Evolutionary conservation across 805 yeast species (phyloP).

Genomic region (Teunomyces stri): DNA sequence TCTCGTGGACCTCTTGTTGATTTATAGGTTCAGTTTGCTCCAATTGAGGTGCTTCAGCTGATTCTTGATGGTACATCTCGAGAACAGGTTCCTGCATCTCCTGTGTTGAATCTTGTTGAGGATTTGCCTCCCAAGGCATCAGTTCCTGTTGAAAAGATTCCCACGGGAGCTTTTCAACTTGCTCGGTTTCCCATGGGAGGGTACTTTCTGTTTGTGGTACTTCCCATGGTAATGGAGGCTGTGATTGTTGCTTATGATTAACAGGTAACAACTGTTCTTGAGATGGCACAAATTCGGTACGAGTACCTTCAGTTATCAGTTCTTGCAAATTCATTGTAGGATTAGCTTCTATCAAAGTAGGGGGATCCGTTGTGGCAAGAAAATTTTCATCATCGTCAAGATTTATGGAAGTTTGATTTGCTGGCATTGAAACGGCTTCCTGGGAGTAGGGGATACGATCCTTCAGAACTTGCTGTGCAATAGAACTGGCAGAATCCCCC

Average conservation of each 20-base stretch:
- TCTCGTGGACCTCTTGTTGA: not conserved
- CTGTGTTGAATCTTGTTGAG: not conserved
- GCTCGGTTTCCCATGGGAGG: conserved; percentile 5
- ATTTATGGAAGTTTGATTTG: not conserved
- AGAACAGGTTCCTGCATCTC: not conserved
- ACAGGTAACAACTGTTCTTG: conserved; percentile 10
- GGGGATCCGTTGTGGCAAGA: conserved; percentile 7
- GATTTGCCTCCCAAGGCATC: conserved; percentile 4
- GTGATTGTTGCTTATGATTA: not conserved
- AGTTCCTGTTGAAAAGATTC: conserved; percentile 1
- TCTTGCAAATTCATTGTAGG: conserved; percentile 15
- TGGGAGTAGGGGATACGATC: not conserved
- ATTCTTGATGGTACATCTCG: not conserved
- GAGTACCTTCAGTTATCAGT: conserved; percentile 12
- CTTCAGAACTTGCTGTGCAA: not conserved
- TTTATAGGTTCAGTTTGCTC: not conserved
- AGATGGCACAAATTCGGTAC: conserved; percentile 8
- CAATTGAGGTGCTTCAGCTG: not conserved
- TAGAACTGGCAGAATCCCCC: conserved; percentile 1
- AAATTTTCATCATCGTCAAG: conserved; percentile 1
- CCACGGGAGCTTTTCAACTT: conserved; percentile 6
- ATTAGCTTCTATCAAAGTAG: conserved; percentile 14
- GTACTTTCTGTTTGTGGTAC: conserved; percentile 1
- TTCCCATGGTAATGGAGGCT: not conserved
- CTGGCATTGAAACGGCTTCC: not conserved